A percentile compares a stretch with the other conserved stretches of the same genome.
Conservation (phyloP, 192 early-diverging fungal species). For the Entophlyctis helioformis region DNA sequence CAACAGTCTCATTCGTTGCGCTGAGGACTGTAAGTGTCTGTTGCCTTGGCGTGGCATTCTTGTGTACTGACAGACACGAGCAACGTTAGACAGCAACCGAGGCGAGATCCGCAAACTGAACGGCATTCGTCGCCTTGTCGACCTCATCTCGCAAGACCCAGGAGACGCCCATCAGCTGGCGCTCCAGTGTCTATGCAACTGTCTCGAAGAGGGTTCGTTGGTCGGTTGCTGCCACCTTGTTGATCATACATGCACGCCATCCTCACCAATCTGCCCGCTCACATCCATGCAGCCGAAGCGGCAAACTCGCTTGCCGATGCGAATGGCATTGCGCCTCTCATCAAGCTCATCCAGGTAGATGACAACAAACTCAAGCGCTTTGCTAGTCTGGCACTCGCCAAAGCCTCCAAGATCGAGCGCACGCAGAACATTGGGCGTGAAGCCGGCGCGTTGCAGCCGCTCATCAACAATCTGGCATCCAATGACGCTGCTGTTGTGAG, state of each 20-base stretch:
- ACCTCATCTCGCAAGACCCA: conserved; percentile 24
- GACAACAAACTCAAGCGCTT: conserved; percentile 21
- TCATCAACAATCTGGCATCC: conserved; percentile 16
- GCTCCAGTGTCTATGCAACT: conserved; percentile 27
- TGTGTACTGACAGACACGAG: not conserved
- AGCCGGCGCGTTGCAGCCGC: conserved; percentile 18
- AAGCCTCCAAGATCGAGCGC: conserved; percentile 19
- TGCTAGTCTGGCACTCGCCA: conserved; percentile 17
- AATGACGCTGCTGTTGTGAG: conserved; percentile 17
- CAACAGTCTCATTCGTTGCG: conserved; percentile 22
- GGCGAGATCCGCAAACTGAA: conserved; percentile 32
- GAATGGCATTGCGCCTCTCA: conserved; percentile 19
- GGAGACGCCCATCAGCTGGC: conserved; percentile 29
- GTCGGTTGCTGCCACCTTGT: not conserved
- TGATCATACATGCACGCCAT: not conserved
- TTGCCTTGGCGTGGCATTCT: not conserved
- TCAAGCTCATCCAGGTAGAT: conserved; percentile 21
- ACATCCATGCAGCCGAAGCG: conserved; percentile 22
- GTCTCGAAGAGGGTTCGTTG: conserved; percentile 33
- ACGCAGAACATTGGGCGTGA: conserved; percentile 27
- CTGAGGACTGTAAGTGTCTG: conserved; percentile 31
- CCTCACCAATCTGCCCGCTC: not conserved
- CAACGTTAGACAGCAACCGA: conserved; percentile 23
- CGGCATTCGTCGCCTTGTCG: conserved; percentile 27
- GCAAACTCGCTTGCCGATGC: conserved; percentile 19